Evolutionary conservation across 2,329 filamentous ascomycete genomes (phyloP), one percentile per base, ranked within the genome.

Genomic region (Ophiostoma australiae): DNA sequence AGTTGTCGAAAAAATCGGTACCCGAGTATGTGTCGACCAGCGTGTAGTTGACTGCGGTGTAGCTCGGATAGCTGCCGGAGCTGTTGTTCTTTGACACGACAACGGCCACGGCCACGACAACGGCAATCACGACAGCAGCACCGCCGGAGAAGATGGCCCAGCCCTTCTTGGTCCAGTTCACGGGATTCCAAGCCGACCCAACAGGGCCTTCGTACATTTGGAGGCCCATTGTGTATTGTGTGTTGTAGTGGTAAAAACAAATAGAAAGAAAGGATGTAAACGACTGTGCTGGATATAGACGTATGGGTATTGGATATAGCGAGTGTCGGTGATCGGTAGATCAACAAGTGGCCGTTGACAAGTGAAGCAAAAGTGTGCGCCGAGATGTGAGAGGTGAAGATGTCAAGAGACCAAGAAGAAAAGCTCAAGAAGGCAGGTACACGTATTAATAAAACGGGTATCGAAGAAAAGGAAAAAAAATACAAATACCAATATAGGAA

Each of bases 1-100:
- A 87, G 48, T 85, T 81, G 74, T 86, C 84, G 76, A 87, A 87
- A 75, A 87, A 87, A 17, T 74, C 76, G 58, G 81, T 78, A 69
- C 84, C 83, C 23, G 80, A 81, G 74, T 86, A 86, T 69, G 82
- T 82, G 70, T 87, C 84, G 39, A 77, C 76, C 68, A 87, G 76
- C 3, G 76, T 78, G 75, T 87, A 87, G 33, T 80, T 81, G 48
- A 87, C 74, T 69, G 77, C 74, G 5, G 79, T 77, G 76, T 87
- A 86, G 74, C 82, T 76, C 13, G 85, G 85, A 73, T 87, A 86
- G 10, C 77, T 77, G 71, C 81, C 79, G 35, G 74, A 75, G 71
- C 77, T 74, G 3, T 74, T 81, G 70, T 78, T 79, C 71, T 78
- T 79, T 13, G 76, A 75, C 52, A 79, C 76, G 3, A 80, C 78